phyloP scores from a whole-genome alignment of 2,329 filamentous ascomycete genomes.

The Sporothrix euskadiensis region DNA sequence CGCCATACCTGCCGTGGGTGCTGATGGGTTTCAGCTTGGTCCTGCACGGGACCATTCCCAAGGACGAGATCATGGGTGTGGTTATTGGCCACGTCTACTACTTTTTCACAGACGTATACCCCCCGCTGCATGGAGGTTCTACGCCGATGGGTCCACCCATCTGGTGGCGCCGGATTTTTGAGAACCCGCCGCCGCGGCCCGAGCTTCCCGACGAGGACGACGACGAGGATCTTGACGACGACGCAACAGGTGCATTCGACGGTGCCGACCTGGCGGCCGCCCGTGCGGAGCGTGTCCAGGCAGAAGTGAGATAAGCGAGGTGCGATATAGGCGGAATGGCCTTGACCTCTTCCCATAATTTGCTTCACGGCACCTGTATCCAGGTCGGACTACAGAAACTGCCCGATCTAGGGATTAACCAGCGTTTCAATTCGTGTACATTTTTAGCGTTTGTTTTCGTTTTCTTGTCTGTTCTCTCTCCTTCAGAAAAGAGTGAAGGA shows the following conservation, averaged over 20 bases:
- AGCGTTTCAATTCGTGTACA: background rate
- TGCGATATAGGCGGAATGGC: background rate
- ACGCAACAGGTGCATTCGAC: constrained; percentile 57
- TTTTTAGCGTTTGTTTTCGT: background rate
- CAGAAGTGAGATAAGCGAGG: constrained; percentile 36
- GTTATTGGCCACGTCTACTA: constrained; percentile 97
- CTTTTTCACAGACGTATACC: constrained; percentile 96
- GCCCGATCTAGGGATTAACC: background rate
- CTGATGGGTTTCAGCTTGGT: constrained; percentile 88
- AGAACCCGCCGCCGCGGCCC: constrained; percentile 47
- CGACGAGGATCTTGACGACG: constrained; percentile 48
- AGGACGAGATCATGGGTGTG: constrained; percentile 94
- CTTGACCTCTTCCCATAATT: background rate
- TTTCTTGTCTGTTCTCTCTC: background rate
- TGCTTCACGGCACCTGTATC: background rate
- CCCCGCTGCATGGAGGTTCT: constrained; percentile 80
- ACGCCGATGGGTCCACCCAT: constrained; percentile 83
- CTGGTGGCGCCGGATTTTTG: constrained; percentile 89
- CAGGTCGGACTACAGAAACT: background rate
- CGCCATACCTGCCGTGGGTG: constrained; percentile 94
- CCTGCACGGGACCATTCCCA: constrained; percentile 85
- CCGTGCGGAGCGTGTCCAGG: constrained; percentile 33
- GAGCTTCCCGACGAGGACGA: constrained; percentile 35
- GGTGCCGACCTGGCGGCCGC: constrained; percentile 62
- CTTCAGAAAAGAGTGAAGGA: background rate